A percentile compares a stretch with the other conserved stretches of the same genome.
Evolutionary conservation across 2,329 filamentous ascomycete species (phyloP).

Genomic region (Coniochaeta ligniaria): DNA sequence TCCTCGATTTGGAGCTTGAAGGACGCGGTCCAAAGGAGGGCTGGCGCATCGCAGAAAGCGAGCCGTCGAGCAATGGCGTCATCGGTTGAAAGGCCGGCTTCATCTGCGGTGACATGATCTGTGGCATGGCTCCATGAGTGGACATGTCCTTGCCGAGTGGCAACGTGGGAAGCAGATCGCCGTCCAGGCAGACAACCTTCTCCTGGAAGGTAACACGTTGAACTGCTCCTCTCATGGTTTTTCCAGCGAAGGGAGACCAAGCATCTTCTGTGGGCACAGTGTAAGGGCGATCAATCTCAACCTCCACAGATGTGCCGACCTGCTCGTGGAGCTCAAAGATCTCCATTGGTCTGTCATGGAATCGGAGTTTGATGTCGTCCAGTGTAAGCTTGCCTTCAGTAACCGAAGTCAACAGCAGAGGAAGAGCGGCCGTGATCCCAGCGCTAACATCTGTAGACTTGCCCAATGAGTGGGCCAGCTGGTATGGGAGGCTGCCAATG

Average conservation of each 20-base stretch:
- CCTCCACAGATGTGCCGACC: conserved; percentile 63
- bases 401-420: conserved; percentile 69
- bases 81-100: conserved; percentile 36
- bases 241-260: conserved; percentile 70
- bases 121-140: conserved; percentile 47
- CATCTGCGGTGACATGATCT: conserved; percentile 47
- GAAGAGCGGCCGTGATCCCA: conserved; percentile 67
- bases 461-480: conserved; percentile 54
- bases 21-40: conserved; percentile 27
- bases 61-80: conserved; percentile 22
- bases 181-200: conserved; percentile 69
- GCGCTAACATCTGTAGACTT: conserved; percentile 48
- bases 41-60: conserved; percentile 21
- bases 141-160: conserved; percentile 70
- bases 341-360: conserved; percentile 72
- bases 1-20: conserved; percentile 20
- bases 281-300: conserved; percentile 68
- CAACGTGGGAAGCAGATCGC: conserved; percentile 48
- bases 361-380: conserved; percentile 62
- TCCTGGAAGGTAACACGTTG: conserved; percentile 71
- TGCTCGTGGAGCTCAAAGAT: conserved; percentile 82
- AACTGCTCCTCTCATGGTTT: conserved; percentile 60
- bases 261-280: conserved; percentile 40
- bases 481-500: conserved; percentile 70
- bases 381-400: conserved; percentile 65